Evolutionary conservation across 1,139 yeast genomes (phyloP).

Genomic region (Oligophagozyma castellii): DNA sequence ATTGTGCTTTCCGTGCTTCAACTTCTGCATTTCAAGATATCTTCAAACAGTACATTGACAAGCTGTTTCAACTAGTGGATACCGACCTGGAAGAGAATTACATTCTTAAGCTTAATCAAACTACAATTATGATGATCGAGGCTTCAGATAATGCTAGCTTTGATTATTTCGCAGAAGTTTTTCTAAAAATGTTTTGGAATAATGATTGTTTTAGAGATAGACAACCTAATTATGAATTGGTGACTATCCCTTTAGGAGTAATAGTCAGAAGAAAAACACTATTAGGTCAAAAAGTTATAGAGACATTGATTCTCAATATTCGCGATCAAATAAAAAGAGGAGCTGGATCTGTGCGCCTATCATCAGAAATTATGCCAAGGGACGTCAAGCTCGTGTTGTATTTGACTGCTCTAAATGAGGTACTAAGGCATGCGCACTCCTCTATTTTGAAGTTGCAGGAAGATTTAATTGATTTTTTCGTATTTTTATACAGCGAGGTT

Average conservation of each 20-base stretch:
- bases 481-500: constrained; percentile 40
- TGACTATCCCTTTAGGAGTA: constrained; percentile 56
- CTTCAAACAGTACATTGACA: constrained; percentile 41
- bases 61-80: constrained; percentile 55
- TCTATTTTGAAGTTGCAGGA: constrained; percentile 32
- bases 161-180: constrained; percentile 22
- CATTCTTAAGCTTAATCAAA: constrained; percentile 40
- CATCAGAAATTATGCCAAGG: constrained; percentile 54
- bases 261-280: constrained; percentile 41
- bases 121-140: constrained; percentile 53
- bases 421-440: constrained; percentile 53
- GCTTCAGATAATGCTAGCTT: constrained; percentile 58
- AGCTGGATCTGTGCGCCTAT: constrained; percentile 68
- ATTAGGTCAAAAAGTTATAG: constrained; percentile 27
- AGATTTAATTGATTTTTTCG: constrained; percentile 39
- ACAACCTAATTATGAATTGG: constrained; percentile 21
- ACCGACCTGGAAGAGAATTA: constrained; percentile 49
- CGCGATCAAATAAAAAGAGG: constrained; percentile 64
- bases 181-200: constrained; percentile 47
- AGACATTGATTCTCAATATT: constrained; percentile 27
- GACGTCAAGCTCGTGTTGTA: constrained; percentile 72
- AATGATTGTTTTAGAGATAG: constrained; percentile 40
- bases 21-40: constrained; percentile 58
- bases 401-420: constrained; percentile 55
- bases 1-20: constrained; percentile 56